phyloP scores from a whole-genome alignment of 495 filamentous ascomycete genomes.

The Penicillium flavigenum region DNA sequence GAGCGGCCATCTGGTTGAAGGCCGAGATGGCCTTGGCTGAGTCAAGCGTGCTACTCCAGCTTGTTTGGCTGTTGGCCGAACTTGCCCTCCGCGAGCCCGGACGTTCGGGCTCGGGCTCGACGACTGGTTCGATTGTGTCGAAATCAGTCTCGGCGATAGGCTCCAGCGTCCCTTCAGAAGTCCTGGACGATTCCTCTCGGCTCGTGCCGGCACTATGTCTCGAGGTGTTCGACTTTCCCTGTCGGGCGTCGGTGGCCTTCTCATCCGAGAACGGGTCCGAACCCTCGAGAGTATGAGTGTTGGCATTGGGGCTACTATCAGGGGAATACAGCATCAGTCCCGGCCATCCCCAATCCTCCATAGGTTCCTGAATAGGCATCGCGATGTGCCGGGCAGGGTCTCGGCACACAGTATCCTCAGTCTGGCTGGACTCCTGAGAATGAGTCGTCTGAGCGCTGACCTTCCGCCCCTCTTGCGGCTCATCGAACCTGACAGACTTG shows the following conservation, averaged over 20 bases:
- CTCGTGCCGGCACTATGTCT: conserved; percentile 11
- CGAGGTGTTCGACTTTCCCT: conserved; percentile 1
- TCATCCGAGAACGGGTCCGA: conserved; percentile 32
- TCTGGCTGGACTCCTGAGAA: conserved; percentile 35
- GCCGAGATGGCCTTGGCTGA: conserved; percentile 20
- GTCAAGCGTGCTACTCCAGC: conserved; percentile 23
- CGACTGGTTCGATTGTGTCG: neutral
- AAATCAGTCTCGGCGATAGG: conserved; percentile 6
- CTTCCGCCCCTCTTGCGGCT: conserved; percentile 21
- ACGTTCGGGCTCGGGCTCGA: neutral
- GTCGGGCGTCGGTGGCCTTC: conserved; percentile 10
- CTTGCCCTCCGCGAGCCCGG: neutral
- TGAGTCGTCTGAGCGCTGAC: conserved; percentile 30
- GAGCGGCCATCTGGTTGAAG: conserved; percentile 31
- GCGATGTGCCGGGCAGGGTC: conserved; percentile 28
- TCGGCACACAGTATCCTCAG: conserved; percentile 32
- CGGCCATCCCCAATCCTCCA: conserved; percentile 15
- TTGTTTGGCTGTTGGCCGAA: conserved; percentile 16
- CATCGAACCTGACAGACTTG: conserved; percentile 4
- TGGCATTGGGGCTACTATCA: neutral
- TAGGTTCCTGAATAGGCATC: conserved; percentile 20
- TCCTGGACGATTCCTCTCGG: conserved; percentile 7
- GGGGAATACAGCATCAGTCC: conserved; percentile 16
- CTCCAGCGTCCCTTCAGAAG: conserved; percentile 7
- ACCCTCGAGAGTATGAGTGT: conserved; percentile 9